Conservation (phyloP, 306 rosid genomes). For the Quercus ilex region DNA sequence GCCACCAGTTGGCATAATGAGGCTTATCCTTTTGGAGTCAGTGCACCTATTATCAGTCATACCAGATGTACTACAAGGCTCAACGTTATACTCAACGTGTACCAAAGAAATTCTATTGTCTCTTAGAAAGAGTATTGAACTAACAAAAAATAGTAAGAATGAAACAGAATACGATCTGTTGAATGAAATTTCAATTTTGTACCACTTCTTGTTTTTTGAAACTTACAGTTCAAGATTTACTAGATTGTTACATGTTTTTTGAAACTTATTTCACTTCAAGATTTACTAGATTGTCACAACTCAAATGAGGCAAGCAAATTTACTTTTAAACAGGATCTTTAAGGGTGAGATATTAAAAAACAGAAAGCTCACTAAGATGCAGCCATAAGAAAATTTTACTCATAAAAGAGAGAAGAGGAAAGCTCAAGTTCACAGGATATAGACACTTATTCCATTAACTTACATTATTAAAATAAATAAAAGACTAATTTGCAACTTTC, state of each 20-base stretch:
- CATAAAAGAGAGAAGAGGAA: not conserved
- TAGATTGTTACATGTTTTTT: too few species aligned
- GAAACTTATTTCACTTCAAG: too few species aligned
- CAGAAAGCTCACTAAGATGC: not conserved
- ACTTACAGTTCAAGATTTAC: not conserved
- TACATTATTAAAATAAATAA: too few species aligned
- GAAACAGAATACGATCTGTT: not conserved
- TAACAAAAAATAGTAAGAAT: not conserved
- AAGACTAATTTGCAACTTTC: too few species aligned
- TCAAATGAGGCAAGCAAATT: not conserved
- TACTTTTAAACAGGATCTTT: not conserved
- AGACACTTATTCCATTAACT: too few species aligned
- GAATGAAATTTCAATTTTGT: not conserved
- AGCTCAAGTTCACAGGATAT: not conserved
- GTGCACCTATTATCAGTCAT: constrained; percentile 14
- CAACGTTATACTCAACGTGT: constrained; percentile 57
- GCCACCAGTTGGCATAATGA: constrained; percentile 46
- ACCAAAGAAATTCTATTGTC: constrained; percentile 1
- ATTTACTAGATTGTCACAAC: not conserved
- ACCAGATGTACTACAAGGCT: constrained; percentile 37
- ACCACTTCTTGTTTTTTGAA: not conserved
- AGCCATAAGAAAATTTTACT: not conserved
- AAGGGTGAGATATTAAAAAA: not conserved
- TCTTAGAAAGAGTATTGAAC: not conserved
- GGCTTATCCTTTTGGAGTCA: constrained; percentile 33